A percentile compares a stretch with the other conserved stretches of the same genome.
phyloP scores from a whole-genome alignment of 805 yeast genomes.

The Phaffomyces antillensis region DNA sequence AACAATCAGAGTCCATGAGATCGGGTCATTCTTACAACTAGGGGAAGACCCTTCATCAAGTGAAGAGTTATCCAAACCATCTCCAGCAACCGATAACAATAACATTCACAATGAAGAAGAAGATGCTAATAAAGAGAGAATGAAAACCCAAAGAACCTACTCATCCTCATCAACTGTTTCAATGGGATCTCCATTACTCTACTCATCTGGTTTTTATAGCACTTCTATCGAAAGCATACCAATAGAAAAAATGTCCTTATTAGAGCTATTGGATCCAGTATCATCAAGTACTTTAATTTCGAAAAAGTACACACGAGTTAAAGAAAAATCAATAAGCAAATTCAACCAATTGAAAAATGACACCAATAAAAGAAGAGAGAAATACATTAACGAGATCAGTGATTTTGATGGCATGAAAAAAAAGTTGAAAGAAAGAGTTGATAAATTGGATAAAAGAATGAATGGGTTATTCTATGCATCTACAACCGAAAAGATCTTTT shows the following conservation, averaged over 20 bases:
- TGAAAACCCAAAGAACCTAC: conserved; percentile 9
- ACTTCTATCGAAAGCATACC: conserved; percentile 17
- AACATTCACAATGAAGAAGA: too few species aligned
- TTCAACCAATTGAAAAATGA: conserved; percentile 17
- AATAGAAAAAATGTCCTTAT: conserved; percentile 20
- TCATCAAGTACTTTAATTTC: conserved; percentile 18
- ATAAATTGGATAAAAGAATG: conserved; percentile 31
- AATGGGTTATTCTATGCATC: conserved; percentile 35
- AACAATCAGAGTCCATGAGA: too few species aligned
- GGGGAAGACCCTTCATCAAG: too few species aligned
- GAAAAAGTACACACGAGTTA: conserved; percentile 21
- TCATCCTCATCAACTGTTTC: conserved; percentile 19
- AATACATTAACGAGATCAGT: conserved; percentile 13
- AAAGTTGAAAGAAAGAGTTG: conserved; percentile 25
- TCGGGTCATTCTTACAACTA: too few species aligned
- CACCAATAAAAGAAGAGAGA: conserved; percentile 14
- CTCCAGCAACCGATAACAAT: too few species aligned
- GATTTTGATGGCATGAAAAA: conserved; percentile 22
- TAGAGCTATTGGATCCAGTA: conserved; percentile 26
- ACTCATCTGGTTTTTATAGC: conserved; percentile 14
- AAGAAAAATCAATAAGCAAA: conserved; percentile 16
- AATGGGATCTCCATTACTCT: conserved; percentile 19
- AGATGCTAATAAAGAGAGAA: not conserved
- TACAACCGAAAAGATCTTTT: conserved; percentile 70
- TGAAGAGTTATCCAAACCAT: not conserved